Conservation (phyloP, 1,284 basidiomycete genomes). For the Heterobasidion parviporum region DNA sequence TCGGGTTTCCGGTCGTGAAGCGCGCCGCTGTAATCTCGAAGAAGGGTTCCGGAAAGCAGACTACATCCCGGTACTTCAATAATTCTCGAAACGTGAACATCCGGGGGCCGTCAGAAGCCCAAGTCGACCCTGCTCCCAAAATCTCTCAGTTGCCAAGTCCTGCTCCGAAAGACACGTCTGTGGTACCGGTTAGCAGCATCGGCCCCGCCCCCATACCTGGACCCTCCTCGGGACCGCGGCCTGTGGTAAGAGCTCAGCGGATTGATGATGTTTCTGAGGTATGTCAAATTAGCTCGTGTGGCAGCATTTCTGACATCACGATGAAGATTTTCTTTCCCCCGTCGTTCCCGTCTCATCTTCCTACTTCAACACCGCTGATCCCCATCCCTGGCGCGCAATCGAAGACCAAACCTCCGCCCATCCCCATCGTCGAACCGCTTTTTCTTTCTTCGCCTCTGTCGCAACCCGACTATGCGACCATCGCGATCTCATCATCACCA, state of each 20-base stretch:
- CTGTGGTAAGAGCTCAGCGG: background rate
- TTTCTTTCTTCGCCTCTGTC: conserved; percentile 17
- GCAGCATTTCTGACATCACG: background rate
- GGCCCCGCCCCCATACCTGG: background rate
- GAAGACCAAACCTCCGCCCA: conserved; percentile 21
- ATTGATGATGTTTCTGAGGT: conserved; percentile 3
- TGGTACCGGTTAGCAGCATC: no score
- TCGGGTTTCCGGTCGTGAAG: conserved; percentile 24
- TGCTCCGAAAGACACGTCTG: background rate
- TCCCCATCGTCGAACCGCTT: conserved; percentile 16
- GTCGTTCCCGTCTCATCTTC: conserved; percentile 29
- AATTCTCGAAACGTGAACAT: background rate
- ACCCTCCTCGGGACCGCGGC: background rate
- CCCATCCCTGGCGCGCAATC: conserved; percentile 8
- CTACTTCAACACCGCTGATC: conserved; percentile 26
- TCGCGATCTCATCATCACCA: background rate
- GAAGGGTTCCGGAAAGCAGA: background rate
- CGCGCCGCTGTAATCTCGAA: conserved; percentile 9
- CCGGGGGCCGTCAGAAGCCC: background rate
- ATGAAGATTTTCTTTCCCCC: conserved; percentile 25
- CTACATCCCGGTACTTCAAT: conserved; percentile 3
- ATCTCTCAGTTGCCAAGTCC: background rate
- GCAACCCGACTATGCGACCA: conserved; percentile 1
- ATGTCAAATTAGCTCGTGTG: background rate
- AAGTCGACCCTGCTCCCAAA: background rate